Evolutionary conservation across 306 rosid species (phyloP).

Genomic region (Prosopis cineraria): DNA sequence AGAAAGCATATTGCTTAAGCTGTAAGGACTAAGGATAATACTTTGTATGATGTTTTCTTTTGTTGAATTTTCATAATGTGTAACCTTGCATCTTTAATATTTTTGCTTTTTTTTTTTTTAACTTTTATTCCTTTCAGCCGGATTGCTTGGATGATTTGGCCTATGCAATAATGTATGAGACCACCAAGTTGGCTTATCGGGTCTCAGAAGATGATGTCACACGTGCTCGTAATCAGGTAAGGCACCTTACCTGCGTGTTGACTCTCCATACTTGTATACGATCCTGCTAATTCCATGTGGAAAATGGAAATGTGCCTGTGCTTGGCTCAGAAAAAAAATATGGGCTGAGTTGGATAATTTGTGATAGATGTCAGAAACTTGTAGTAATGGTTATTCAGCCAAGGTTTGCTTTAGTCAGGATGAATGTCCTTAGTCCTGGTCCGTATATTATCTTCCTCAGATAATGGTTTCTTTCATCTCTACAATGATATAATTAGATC

Average conservation of each 20-base stretch:
- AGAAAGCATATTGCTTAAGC: not conserved
- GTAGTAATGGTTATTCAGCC: too few relatives aligned
- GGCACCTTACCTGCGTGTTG: not conserved
- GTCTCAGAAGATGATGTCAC: conserved; percentile 83
- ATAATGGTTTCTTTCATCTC: too few relatives aligned
- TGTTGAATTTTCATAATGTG: not conserved
- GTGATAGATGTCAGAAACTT: too few relatives aligned
- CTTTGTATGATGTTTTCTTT: not conserved
- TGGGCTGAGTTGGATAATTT: too few relatives aligned
- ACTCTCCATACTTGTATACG: not conserved
- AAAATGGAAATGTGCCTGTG: not conserved
- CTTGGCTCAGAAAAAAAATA: too few relatives aligned
- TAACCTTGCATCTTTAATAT: not conserved
- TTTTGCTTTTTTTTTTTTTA: not conserved
- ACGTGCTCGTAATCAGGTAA: conserved; percentile 92
- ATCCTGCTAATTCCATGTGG: not conserved
- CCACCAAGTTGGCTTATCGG: conserved; percentile 75
- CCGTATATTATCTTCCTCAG: too few relatives aligned
- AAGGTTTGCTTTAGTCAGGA: too few relatives aligned
- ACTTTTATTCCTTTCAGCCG: conserved; percentile 49
- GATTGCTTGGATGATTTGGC: conserved; percentile 78
- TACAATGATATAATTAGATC: too few relatives aligned
- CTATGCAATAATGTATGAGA: conserved; percentile 83
- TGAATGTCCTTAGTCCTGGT: too few relatives aligned
- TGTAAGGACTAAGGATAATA: conserved; percentile 7